phyloP scores from a whole-genome alignment of 495 filamentous ascomycete species.

The Zalerion maritima region DNA sequence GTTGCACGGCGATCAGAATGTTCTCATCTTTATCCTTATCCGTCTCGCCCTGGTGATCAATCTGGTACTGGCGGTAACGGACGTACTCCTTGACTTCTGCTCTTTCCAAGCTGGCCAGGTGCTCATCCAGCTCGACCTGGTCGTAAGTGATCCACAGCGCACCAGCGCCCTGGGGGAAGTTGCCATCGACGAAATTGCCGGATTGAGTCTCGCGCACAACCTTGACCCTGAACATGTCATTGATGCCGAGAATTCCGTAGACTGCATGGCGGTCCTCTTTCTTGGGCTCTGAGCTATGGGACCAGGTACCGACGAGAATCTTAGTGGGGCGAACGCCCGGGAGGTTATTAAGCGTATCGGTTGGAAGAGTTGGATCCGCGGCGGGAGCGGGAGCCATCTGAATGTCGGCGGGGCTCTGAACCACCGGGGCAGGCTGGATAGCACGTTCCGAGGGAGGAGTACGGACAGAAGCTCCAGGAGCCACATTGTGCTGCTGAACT shows the following conservation, averaged over 20 bases:
- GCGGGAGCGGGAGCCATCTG: slow-evolving; percentile 4
- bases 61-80: slow-evolving; percentile 32
- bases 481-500: no score
- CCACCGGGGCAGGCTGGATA: no score
- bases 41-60: slow-evolving; percentile 27
- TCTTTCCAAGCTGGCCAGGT: slow-evolving; percentile 25
- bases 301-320: slow-evolving; percentile 37
- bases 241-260: slow-evolving; percentile 34
- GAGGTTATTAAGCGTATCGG: slow-evolving; percentile 11
- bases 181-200: slow-evolving; percentile 29
- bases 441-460: no score
- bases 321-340: slow-evolving; percentile 26
- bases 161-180: slow-evolving; percentile 36
- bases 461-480: no score
- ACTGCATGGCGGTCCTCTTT: slow-evolving; percentile 33
- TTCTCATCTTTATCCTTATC: slow-evolving; percentile 28
- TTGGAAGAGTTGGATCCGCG: slow-evolving; percentile 9
- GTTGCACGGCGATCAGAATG: slow-evolving; percentile 29
- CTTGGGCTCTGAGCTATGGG: slow-evolving; percentile 20
- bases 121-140: slow-evolving; percentile 33
- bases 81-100: slow-evolving; percentile 41
- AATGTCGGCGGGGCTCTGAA: slow-evolving; percentile 4
- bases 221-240: slow-evolving; percentile 41
- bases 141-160: slow-evolving; percentile 41
- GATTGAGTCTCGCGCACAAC: slow-evolving; percentile 33